Evolutionary conservation across 768 basidiomycete species (phyloP).

Genomic region (Candolleomyces aberdarensis): DNA sequence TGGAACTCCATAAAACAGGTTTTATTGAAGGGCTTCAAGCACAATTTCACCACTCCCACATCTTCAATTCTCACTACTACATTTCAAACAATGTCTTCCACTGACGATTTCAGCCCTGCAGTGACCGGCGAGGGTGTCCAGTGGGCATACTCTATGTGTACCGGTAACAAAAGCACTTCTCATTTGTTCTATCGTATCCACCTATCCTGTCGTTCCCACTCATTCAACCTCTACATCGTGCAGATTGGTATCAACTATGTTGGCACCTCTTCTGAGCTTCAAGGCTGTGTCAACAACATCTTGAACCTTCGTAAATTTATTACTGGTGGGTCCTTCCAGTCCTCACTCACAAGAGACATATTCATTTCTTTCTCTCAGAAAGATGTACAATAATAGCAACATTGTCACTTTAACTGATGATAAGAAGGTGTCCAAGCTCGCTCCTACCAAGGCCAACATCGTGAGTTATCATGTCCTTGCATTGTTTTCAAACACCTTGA

Average conservation of each 20-base stretch:
- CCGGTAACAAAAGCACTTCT: neutral
- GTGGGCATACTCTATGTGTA: conserved; percentile 1
- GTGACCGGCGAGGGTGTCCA: conserved; percentile 2
- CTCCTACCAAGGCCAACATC: conserved; percentile 1
- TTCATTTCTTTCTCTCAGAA: neutral
- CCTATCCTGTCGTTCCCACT: neutral
- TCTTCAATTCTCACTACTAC: neutral
- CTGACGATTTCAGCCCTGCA: neutral
- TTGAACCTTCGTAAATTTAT: conserved; percentile 3
- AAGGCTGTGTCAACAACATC: neutral
- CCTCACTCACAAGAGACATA: neutral
- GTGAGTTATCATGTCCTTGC: neutral
- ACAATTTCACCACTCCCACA: neutral
- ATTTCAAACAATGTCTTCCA: neutral
- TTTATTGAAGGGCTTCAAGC: no score
- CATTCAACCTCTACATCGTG: no score
- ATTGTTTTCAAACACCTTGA: neutral
- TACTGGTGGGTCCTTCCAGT: neutral
- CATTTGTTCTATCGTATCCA: neutral
- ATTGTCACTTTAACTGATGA: neutral
- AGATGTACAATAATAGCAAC: neutral
- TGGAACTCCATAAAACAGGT: no score
- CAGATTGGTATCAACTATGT: conserved; percentile 5
- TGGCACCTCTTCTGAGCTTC: neutral
- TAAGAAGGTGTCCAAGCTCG: neutral